Evolutionary conservation across 1,139 yeast species (phyloP), one percentile per base, ranked within the genome.

Genomic region (Magnusiomyces fungicola): DNA sequence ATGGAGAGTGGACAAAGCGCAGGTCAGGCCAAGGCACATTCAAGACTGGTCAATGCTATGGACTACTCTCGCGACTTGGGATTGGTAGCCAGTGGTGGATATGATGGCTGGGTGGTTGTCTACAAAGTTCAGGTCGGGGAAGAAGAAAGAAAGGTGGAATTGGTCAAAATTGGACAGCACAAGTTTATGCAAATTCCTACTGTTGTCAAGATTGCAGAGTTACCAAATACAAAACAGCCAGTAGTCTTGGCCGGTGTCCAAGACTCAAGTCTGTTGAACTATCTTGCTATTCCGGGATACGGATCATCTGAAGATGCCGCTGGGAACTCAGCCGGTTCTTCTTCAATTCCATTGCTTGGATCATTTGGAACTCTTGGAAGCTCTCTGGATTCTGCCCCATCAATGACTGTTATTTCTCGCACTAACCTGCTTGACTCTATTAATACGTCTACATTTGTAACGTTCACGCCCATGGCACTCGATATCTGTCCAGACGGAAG

Each of bases 181-280:
- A 43, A 44, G 44, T 44, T 45, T 33, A 9, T 48, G 36, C 49
- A 48, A 33, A 43, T 48, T 16, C 51, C 53, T n/a, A 43, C 50
- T n/a, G 32, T 49, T 4, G 40, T 48, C 22, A 49, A 32, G n/a
- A 30, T 51, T 24, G 46, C 46, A 5, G 32, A 42, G 25, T 12
- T 38, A 3, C 32, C 16, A 10, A 36, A 40, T 16, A 21, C 29
- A n/a, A 10, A 27, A 3, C 14, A 36, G n/a, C 38, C 48, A 4
- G 38, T 33, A 2, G 34, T 51, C 9, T 25, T 48, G 4, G 51
- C 41, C 5, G 38, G 51, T 25, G 45, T 44, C 12, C 51, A 51
- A 27, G 51, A 51, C 30, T 51, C 53, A n/a, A 51, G 51, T 4
- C 16, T 41, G 7, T 21, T 51, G 43, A 12, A 34, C n/a, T 46